A percentile compares a stretch with the other conserved stretches of the same genome.
Conservation (phyloP, 805 yeast genomes). For the Candida methanosorbosa region DNA sequence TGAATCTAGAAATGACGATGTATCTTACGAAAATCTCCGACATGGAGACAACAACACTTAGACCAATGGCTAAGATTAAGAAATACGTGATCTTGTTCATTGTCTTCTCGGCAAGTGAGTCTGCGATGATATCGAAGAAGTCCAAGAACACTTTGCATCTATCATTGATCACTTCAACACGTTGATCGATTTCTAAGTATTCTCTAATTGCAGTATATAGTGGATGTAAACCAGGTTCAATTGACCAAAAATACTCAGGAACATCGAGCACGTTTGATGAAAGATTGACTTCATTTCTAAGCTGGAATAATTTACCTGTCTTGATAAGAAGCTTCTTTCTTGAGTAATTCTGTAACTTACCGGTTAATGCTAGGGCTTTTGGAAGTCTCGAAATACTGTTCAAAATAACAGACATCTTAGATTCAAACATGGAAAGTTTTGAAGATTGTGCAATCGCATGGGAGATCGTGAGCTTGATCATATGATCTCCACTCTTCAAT, state of each 20-base stretch:
- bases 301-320: slow-evolving; percentile 82
- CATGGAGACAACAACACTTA: slow-evolving; percentile 70
- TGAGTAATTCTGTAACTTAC: slow-evolving; percentile 67
- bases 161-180: slow-evolving; percentile 90
- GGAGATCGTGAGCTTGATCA: slow-evolving; percentile 85
- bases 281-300: slow-evolving; percentile 88
- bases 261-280: slow-evolving; percentile 88
- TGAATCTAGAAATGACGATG: slow-evolving; percentile 29
- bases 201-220: slow-evolving; percentile 83
- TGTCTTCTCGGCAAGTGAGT: slow-evolving; percentile 87
- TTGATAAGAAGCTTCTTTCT: slow-evolving; percentile 80
- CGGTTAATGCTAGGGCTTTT: slow-evolving; percentile 81
- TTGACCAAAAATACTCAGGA: slow-evolving; percentile 94
- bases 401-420: slow-evolving; percentile 77
- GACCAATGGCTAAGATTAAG: slow-evolving; percentile 71
- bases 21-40: slow-evolving; percentile 60
- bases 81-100: slow-evolving; percentile 89
- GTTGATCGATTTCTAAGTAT: slow-evolving; percentile 87
- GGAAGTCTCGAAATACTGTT: slow-evolving; percentile 86
- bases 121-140: slow-evolving; percentile 86
- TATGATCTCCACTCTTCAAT: slow-evolving; percentile 81
- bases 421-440: slow-evolving; percentile 82
- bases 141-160: slow-evolving; percentile 91
- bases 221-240: slow-evolving; percentile 92
- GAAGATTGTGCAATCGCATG: slow-evolving; percentile 97